Conservation (phyloP, 257 asterid genomes). For the Apocynum venetum region DNA sequence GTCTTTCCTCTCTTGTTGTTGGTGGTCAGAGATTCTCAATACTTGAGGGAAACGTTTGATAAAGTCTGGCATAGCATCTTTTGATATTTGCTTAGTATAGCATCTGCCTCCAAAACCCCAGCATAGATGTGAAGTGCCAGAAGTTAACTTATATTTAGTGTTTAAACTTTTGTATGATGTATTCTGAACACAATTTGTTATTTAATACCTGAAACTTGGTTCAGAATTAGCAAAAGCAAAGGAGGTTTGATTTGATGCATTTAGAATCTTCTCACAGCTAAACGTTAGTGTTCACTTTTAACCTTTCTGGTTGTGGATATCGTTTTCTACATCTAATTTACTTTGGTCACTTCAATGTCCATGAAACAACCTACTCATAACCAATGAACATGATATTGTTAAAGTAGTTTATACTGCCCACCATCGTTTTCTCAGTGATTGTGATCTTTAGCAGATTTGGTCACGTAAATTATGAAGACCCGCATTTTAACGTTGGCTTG, state of each 20-base stretch:
- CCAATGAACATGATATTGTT: neutral
- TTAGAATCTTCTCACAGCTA: neutral
- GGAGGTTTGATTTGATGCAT: neutral
- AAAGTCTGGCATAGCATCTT: neutral
- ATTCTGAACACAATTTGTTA: neutral
- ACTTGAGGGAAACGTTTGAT: neutral
- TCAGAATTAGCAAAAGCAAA: neutral
- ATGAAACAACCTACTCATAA: neutral
- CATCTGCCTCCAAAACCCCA: neutral
- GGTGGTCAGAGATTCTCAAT: neutral
- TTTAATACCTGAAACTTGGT: neutral
- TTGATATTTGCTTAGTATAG: neutral
- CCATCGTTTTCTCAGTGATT: conserved; percentile 14
- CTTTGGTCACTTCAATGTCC: neutral
- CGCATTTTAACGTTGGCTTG: conserved; percentile 97
- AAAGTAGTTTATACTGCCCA: neutral
- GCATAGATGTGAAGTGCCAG: neutral
- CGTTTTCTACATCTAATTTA: neutral
- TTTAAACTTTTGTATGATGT: neutral
- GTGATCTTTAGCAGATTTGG: conserved; percentile 62
- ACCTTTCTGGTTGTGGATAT: neutral
- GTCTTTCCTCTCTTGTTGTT: neutral
- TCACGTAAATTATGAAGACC: conserved; percentile 97
- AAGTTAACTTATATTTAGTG: neutral
- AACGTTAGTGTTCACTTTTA: neutral